Base-by-base conservation (phyloP, 2,329 filamentous ascomycete species). In the Huntiella bhutanensis region DNA sequence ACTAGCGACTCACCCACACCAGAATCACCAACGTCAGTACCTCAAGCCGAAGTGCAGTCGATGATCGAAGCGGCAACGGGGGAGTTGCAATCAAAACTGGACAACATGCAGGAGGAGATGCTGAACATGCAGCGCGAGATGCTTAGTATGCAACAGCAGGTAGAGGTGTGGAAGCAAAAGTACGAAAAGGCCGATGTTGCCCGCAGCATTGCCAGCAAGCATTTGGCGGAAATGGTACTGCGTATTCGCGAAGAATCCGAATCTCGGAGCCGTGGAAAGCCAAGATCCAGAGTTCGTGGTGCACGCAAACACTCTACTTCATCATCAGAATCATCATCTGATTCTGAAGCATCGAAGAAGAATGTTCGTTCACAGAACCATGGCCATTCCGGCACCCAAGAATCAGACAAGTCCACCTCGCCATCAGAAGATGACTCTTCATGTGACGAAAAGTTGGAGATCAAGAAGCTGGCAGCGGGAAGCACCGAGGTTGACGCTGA, bases 141-240 rank as follows among this genome's bases (percentile, higher is more conserved):
- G 73, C 76, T 75, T 46, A 77, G 80, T 48, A 75, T 94, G 66
- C 82, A 79, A 60, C 69, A 77, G 51, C 80, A 92, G 58, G 77
- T 94, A 58, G 80, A 91, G 46, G 64, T 69, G 5, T 94, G 83
- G 64, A 80, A 80, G 55, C 66, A 73, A 47, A 77, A 84, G 28
- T 86, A 86, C 6, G 82, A 94, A 59, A 71, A 67, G 49, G 87
- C 86, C 3, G 88, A 96, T 58, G 65, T 72, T 6, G 86, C 94
- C 55, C 74, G 80, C 40, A 75, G 80, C 46, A 68, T 74, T 37
- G 75, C 78, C 46, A 77, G 80, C 46, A 79, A 81, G 59, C 80
- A 80, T 1, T 64, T 98, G 39, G 79, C 82, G 1, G 83, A 94
- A 57, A 91, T 96, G 84, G 78, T 95, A 10, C 69, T 83, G 54